Conservation (phyloP, 768 basidiomycete species). For the Suillus lakei region DNA sequence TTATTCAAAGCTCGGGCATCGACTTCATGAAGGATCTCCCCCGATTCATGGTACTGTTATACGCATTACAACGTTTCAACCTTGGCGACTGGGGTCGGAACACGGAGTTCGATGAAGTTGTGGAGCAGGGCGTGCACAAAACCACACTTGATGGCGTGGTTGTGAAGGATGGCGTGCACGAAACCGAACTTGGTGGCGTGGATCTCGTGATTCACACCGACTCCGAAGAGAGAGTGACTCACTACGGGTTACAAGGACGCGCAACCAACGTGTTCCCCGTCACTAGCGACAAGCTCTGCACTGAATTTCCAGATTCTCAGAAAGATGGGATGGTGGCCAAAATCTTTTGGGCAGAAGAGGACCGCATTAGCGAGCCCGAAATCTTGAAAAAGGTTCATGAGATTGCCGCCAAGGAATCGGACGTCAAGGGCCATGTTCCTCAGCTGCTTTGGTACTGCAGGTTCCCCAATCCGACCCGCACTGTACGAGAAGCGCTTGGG, state of each 20-base stretch:
- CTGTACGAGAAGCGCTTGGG: background rate
- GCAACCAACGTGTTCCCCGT: slow-evolving; percentile 4
- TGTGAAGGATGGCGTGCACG: too few species aligned
- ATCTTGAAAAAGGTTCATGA: background rate
- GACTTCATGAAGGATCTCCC: background rate
- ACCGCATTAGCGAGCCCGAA: background rate
- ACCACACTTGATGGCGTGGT: background rate
- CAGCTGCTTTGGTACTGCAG: background rate
- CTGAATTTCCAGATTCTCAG: too few species aligned
- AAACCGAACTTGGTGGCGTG: background rate
- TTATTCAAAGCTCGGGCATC: background rate
- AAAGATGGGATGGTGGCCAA: background rate
- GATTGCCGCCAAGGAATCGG: background rate
- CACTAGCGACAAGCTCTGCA: background rate
- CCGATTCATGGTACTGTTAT: background rate
- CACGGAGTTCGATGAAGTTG: background rate
- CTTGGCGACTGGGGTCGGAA: background rate
- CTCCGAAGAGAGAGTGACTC: background rate
- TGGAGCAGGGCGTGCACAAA: background rate
- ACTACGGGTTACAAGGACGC: slow-evolving; percentile 2
- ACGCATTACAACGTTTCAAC: background rate
- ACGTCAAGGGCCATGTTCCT: background rate
- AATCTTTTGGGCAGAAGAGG: background rate
- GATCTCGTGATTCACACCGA: background rate
- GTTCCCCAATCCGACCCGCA: background rate